Evolutionary conservation across 2,329 filamentous ascomycete species (phyloP).

Genomic region (Ophiostoma himal-ulmi): DNA sequence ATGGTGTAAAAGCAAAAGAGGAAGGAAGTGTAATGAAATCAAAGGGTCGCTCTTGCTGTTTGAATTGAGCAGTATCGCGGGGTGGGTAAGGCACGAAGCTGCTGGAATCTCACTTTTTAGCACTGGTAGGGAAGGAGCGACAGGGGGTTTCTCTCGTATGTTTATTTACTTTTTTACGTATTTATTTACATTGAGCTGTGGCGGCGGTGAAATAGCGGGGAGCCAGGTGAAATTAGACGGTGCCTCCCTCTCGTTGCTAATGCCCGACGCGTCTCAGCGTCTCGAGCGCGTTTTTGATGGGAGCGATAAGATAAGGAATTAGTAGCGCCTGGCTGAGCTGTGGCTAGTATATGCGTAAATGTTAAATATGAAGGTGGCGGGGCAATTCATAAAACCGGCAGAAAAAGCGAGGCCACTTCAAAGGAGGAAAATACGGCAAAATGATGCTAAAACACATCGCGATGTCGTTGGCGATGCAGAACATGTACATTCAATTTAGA

Average conservation of each 20-base stretch:
- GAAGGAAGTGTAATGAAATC: background rate
- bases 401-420: background rate
- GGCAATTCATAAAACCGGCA: conserved; percentile 18
- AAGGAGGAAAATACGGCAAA: background rate
- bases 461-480: background rate
- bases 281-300: conserved; percentile 19
- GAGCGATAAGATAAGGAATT: conserved; percentile 8
- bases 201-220: conserved; percentile 4
- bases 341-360: background rate
- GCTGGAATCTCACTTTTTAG: background rate
- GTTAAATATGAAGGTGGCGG: conserved; percentile 14
- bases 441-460: background rate
- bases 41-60: conserved; percentile 5
- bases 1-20: background rate
- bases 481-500: background rate
- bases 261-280: conserved; percentile 15
- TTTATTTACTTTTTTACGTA: conserved; percentile 20
- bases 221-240: conserved; percentile 3
- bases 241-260: conserved; percentile 8
- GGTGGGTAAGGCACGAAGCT: background rate
- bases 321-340: background rate
- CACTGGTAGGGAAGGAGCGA: conserved; percentile 7
- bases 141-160: conserved; percentile 15
- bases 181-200: conserved; percentile 4
- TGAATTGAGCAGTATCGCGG: background rate